phyloP scores from a whole-genome alignment of 2,329 filamentous ascomycete genomes.

The Fusarium secorum region DNA sequence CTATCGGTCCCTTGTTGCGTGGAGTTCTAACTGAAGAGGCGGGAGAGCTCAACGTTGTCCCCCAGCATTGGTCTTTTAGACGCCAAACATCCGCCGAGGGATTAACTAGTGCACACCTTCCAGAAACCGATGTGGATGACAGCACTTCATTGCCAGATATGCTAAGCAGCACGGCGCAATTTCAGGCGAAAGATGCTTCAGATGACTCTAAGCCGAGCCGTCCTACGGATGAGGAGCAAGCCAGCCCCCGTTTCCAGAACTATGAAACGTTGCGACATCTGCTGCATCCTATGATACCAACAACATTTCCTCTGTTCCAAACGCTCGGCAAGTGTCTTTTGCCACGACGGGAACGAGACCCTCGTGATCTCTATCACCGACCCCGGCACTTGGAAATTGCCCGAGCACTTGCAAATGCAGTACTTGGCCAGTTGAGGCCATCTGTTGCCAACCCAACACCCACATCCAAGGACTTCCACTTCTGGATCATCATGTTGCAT shows the following conservation, averaged over 20 bases:
- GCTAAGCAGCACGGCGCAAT: conserved; percentile 40
- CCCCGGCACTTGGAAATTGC: conserved; percentile 64
- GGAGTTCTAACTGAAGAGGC: conserved; percentile 88
- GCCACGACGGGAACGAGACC: conserved; percentile 67
- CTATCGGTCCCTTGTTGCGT: conserved; percentile 79
- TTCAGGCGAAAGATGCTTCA: conserved; percentile 35
- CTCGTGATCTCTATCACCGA: conserved; percentile 66
- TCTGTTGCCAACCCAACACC: conserved; percentile 54
- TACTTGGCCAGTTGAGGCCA: conserved; percentile 71
- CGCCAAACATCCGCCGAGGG: conserved; percentile 44
- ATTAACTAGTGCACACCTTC: conserved; percentile 21
- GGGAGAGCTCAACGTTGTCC: conserved; percentile 75
- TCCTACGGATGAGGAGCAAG: conserved; percentile 54
- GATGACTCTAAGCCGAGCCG: conserved; percentile 37
- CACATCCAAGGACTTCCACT: conserved; percentile 73
- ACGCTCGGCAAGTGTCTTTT: conserved; percentile 83
- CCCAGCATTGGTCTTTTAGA: conserved; percentile 67
- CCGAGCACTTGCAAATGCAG: conserved; percentile 73
- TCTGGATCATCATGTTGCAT: conserved; percentile 83
- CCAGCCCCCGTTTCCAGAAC: conserved; percentile 68
- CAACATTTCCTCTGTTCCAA: conserved; percentile 86
- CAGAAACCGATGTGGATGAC: conserved; percentile 42
- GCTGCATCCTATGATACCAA: conserved; percentile 78
- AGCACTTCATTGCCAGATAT: conserved; percentile 46
- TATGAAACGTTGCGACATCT: conserved; percentile 79